Base-by-base conservation (phyloP, 768 basidiomycete genomes). In the Brasilioporus rufonigricans region DNA sequence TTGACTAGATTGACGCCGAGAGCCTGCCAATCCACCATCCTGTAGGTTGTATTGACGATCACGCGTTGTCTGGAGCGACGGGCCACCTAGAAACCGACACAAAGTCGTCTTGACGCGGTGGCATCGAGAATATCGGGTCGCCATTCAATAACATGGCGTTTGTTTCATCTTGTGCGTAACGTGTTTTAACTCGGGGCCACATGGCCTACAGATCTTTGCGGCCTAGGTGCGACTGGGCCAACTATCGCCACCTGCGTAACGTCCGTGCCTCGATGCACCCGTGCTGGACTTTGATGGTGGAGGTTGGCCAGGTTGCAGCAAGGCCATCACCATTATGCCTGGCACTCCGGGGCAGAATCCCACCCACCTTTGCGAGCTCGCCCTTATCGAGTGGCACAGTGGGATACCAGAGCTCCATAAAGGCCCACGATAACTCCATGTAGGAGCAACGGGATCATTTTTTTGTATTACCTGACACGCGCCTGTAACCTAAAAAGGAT, bases 351-450 rank as follows among this genome's bases (percentile, higher is more conserved):
- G 47, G 9, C 3, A 41, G 27, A 24, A 23, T 50, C 27, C 16
- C 31, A 44, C 41, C n/a, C 24, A 6, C 14, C 13, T 26, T 7
- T 44, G 5, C 23, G 21, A 36, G 32, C 35, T 11, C 39, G 35
- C 32, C 41, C 53, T 56, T 50, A 60, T 55, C 58, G 58, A 48
- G 32, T 11, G 1, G 4, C 4, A 29, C 2, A 11, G 41, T 43
- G 23, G 41, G 41, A 44, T 24, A 26, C 24, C 24, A 14, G 27
- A 44, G 18, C 41, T 44, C 41, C 41, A 44, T 26, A 32, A 4
- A 40, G 11, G 12, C 45, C 50, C 55, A 45, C 53, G 59, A 65
- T 64, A 68, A 50, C 45, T 35, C 48, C 58, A 58, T 61, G 32
- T 36, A 62, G 38, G 44, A 13, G 3, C 3, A 19, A 4, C 24